Base-by-base conservation (phyloP, 345 rosid genomes). In the Salix udensis region DNA sequence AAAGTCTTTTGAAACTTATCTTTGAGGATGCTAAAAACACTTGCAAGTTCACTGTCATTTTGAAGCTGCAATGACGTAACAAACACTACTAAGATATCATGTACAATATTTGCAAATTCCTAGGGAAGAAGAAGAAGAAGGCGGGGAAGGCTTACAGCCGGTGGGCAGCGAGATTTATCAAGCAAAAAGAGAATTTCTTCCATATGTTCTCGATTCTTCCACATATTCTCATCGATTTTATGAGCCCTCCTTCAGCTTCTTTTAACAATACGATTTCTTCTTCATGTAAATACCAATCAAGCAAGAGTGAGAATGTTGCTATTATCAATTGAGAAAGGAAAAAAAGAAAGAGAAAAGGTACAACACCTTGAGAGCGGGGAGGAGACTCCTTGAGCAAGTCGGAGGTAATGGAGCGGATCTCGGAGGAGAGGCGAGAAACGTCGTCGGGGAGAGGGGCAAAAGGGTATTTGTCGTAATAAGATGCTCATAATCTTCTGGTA, bases 141-240 rank as follows among this genome's bases (percentile, higher is more conserved):
- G 15, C 3, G n/a, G 8, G 10, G 44, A 28, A 67, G 66, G 70
- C 83, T 80, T 83, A 91, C 98, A 74, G 78, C 61, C 12, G 79
- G 36, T 18, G 98, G 98, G 92, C 92, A 91, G 73, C 77, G 89
- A 37, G 93, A 85, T 76, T 81, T 84, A 62, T 88, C 89, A 44
- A 93, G 91, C 76, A 95, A 82, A 85, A 84, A 91, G 48, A 92
- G 52, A 67, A 93, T 89, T 87, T 95, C 97, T 75, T 95, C 97
- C 82, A 95, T 83, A 73, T 89, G 93, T 80, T 91, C 97, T 58
- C 97, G 86, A 82, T 95, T 92, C 88, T 88, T 93, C 97, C 98
- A 95, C 93, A 95, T 87, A 86, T 95, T 95, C 86, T 92, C 97
- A 74, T 95, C 98, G 23, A 95, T 89, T 84, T 95, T 95, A 82